These are phyloP conservation scores for Parastagonospora nodorum DNA, from an alignment of 2,329 filamentous ascomycete species.

Conservation along the genomic window DNA sequence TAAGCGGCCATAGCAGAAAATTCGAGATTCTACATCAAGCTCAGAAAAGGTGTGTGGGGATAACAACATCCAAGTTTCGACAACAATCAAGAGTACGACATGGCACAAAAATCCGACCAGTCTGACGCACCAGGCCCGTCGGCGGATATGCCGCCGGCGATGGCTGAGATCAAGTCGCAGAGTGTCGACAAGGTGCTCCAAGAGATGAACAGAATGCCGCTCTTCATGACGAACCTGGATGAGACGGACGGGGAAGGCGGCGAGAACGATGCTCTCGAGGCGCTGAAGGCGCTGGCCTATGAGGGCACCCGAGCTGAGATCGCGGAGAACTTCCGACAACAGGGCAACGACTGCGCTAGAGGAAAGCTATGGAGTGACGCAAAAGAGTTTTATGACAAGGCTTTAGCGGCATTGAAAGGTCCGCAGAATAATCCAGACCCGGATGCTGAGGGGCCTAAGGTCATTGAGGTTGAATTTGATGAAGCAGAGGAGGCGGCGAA, in stretches of 20 bases:
- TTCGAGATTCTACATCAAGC: background rate
- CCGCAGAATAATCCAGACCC: slow-evolving; percentile 56
- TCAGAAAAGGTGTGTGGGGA: background rate
- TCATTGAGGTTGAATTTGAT: slow-evolving; percentile 58
- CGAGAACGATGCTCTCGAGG: slow-evolving; percentile 83
- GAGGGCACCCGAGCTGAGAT: slow-evolving; percentile 89
- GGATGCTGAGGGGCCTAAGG: slow-evolving; percentile 44
- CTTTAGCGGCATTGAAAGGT: slow-evolving; percentile 70
- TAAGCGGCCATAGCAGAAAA: background rate
- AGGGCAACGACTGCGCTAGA: slow-evolving; percentile 87
- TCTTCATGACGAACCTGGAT: slow-evolving; percentile 94
- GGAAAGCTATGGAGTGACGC: slow-evolving; percentile 78
- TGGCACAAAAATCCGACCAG: slow-evolving; percentile 21
- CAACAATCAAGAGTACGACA: slow-evolving; percentile 5
- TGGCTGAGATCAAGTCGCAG: slow-evolving; percentile 62
- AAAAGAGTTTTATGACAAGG: slow-evolving; percentile 89
- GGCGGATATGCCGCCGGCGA: slow-evolving; percentile 61
- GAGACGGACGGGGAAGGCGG: slow-evolving; percentile 64
- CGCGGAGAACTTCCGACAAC: slow-evolving; percentile 81
- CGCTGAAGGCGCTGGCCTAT: slow-evolving; percentile 86
- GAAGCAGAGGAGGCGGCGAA: slow-evolving; percentile 64
- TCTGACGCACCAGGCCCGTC: slow-evolving; percentile 28
- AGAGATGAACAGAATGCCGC: slow-evolving; percentile 72
- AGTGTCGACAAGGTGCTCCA: slow-evolving; percentile 64
- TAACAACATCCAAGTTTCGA: background rate